A percentile compares a stretch with the other conserved stretches of the same genome.
Conservation (phyloP, 163 green algal genomes). For the Volvox carteri region DNA sequence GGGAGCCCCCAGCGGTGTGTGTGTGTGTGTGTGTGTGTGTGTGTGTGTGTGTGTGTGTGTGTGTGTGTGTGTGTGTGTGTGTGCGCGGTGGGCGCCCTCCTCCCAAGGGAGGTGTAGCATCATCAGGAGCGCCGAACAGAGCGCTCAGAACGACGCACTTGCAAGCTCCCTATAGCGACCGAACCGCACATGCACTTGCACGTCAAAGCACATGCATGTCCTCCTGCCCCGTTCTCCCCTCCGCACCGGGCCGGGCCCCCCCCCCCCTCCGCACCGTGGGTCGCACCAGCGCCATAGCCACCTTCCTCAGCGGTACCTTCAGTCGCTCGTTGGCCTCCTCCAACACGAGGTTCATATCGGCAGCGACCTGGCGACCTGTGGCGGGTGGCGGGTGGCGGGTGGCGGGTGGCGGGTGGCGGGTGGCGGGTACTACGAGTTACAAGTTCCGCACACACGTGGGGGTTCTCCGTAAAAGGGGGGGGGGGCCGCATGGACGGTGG, state of each 20-base stretch:
- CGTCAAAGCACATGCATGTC: too few relatives aligned
- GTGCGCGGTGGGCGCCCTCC: too few relatives aligned
- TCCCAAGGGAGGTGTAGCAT: too few relatives aligned
- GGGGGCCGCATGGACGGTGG: not conserved
- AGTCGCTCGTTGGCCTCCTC: slow-evolving; percentile 74
- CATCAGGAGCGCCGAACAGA: too few relatives aligned
- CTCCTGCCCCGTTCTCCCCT: too few relatives aligned
- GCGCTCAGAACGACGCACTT: not conserved
- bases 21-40: too few relatives aligned
- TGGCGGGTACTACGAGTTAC: too few relatives aligned
- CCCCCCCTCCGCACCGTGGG: slow-evolving; percentile 57
- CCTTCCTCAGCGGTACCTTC: slow-evolving; percentile 70
- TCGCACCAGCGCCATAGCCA: slow-evolving; percentile 51
- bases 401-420: not conserved
- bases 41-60: too few relatives aligned
- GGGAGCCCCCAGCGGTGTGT: too few relatives aligned
- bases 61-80: too few relatives aligned
- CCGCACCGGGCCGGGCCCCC: too few relatives aligned
- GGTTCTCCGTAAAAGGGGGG: not conserved
- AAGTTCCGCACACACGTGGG: too few relatives aligned
- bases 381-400: not conserved
- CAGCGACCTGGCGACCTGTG: slow-evolving; percentile 59
- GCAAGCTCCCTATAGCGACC: not conserved
- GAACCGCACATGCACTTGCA: not conserved
- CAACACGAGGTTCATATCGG: slow-evolving; percentile 71